Evolutionary conservation across 2,329 filamentous ascomycete species (phyloP).

Genomic region (Fusarium liriodendri): DNA sequence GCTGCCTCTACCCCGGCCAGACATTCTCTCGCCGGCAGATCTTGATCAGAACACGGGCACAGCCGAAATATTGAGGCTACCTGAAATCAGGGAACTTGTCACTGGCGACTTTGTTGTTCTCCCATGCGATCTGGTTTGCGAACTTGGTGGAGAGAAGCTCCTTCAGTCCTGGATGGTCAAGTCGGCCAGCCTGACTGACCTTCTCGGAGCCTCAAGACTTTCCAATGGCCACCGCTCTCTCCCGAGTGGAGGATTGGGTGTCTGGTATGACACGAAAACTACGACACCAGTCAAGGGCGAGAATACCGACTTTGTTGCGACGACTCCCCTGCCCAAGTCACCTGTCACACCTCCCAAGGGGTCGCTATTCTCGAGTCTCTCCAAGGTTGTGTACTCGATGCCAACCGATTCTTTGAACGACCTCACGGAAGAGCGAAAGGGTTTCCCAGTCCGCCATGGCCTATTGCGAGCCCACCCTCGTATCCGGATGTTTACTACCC

Average conservation of each 20-base stretch:
- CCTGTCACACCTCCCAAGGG: constrained; percentile 59
- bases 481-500: constrained; percentile 82
- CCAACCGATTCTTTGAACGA: constrained; percentile 92
- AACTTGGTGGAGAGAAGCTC: constrained; percentile 84
- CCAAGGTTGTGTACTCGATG: constrained; percentile 86
- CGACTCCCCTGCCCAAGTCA: constrained; percentile 72
- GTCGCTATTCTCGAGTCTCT: constrained; percentile 75
- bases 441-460: constrained; percentile 79
- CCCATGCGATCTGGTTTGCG: constrained; percentile 93
- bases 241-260: constrained; percentile 82
- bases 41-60: constrained; percentile 89
- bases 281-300: constrained; percentile 85
- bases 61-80: constrained; percentile 85
- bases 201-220: constrained; percentile 61
- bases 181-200: constrained; percentile 74
- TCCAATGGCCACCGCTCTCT: constrained; percentile 52
- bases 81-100: constrained; percentile 82
- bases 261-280: constrained; percentile 89
- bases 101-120: constrained; percentile 89
- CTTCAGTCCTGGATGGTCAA: constrained; percentile 94
- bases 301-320: constrained; percentile 92
- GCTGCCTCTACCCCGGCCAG: constrained; percentile 77
- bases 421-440: constrained; percentile 78
- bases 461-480: constrained; percentile 80
- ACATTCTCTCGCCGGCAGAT: constrained; percentile 79